Base-by-base conservation (phyloP, 768 basidiomycete genomes). In the Boletus huronensis region DNA sequence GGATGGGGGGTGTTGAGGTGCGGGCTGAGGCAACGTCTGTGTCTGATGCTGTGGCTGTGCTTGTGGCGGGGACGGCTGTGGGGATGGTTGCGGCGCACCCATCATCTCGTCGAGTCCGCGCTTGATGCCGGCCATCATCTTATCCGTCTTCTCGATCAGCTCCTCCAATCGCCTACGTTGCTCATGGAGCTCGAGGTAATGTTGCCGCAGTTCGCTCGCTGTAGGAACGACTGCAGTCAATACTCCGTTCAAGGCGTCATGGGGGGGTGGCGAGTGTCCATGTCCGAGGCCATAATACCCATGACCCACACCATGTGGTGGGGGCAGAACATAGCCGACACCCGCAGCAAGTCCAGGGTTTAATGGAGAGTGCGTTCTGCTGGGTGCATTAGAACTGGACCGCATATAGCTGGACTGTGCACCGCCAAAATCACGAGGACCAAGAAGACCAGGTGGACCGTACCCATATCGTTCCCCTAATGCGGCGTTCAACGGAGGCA, bases 81-180 rank as follows among this genome's bases (percentile, higher is more conserved):
- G 53, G 39, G 67, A 46, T 29, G 61, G 64, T 43, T 61, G 72
- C 47, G 68, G 59, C 35, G 58, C 59, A 41, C 60, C 78, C 60
- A 81, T 75, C 81, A 89, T 83, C 66, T 92, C 89, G 51, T 91
- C 90, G 61, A 93, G 74, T 23, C 83, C 87, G 60, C 84, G 79
- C 75, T 83, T 83, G 66, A 93, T 74, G 23, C 84, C 82, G 35
- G 73, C 77, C 78, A 93, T 83, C 73, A 93, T 70, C 67, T 79
- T 72, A 50, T 91, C 87, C 62, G 90, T 93, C 72, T 77, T 81
- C 59, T 84, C 80, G 54, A 90, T 70, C 82, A 93, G 77, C 66
- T 88, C 88, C 70, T 90, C 81, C 73, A 87, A 74, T 66, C 78
- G 74, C 63, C 73, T 74, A 70, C 83, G 82, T 65, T 88, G 79